Evolutionary conservation across 768 basidiomycete genomes (phyloP), one percentile per base, ranked within the genome.

Genomic region (Amanita jacksonii): DNA sequence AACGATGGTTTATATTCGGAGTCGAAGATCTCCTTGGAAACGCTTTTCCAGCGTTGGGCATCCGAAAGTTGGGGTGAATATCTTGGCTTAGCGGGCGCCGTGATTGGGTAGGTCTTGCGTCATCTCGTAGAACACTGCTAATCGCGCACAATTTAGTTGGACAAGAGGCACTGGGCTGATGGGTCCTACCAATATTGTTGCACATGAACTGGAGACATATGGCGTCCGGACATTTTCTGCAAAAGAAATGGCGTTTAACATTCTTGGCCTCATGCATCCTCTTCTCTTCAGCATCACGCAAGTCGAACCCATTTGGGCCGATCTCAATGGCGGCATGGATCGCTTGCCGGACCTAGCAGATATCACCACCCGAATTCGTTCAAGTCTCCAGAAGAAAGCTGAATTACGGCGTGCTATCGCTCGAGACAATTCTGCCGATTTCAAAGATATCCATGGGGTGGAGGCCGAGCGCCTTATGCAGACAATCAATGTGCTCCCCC

Each of bases 221-320:
- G 96, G 96, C 49, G 89, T 96, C 47, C 80, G 96, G 52, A 99
- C 96, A 1, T 99, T 98, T 78, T 98, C 94, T 0, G 86, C 96
- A 22, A 98, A 98, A 69, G 96, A 99, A 67, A 99, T 98, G 96
- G 93, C 96, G 0, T 99, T 99, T 79, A 99, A 99, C 65, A 91
- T 99, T 55, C 83, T 99, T 43, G 94, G 96, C 48, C 75, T 99
- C 39, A 98, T 99, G 94, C 96, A 99, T 58, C 96, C 96, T 34
- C 79, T 98, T 5, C 76, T 99, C 42, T 98, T 98, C 79, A 96
- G 94, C 63, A 94, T 99, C 57, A 96, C 94, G 8, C 96, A 99
- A 62, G 93, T 98, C 36, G 94, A 99, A 61, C 94, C 96, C 7
- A 93, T 98, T 59, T 98, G 96, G 96, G 96, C 94, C 44, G 96